Conservation (phyloP, 192 early-diverging fungal genomes). For the Dimargaris cristalligena region DNA sequence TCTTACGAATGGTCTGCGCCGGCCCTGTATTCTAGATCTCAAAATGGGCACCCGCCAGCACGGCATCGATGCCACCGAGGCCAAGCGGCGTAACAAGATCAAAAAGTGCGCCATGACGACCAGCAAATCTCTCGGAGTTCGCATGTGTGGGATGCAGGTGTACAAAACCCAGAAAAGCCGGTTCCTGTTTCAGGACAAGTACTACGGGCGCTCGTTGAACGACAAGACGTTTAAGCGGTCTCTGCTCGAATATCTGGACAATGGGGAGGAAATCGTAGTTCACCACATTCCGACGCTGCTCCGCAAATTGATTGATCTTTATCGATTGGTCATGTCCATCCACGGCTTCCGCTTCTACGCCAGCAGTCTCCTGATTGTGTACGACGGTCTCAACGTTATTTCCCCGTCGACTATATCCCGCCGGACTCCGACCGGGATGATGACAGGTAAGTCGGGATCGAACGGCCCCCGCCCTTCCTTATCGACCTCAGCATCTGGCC, state of each 20-base stretch:
- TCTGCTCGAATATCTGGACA: constrained; percentile 69
- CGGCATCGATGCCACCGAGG: constrained; percentile 67
- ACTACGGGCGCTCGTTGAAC: constrained; percentile 78
- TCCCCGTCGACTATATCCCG: too few relatives aligned
- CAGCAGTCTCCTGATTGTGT: constrained; percentile 74
- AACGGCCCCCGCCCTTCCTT: too few relatives aligned
- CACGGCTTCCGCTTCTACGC: constrained; percentile 82
- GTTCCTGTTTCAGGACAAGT: constrained; percentile 87
- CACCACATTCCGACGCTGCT: constrained; percentile 71
- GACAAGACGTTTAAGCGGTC: constrained; percentile 58
- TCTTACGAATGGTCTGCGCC: constrained; percentile 71
- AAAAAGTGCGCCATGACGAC: constrained; percentile 86
- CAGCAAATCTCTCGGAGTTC: constrained; percentile 76
- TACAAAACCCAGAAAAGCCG: constrained; percentile 56
- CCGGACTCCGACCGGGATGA: too few relatives aligned
- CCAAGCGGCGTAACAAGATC: constrained; percentile 76
- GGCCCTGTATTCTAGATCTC: constrained; percentile 90
- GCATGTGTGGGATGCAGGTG: constrained; percentile 97
- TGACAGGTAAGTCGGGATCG: too few relatives aligned
- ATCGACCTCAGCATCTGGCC: too few relatives aligned
- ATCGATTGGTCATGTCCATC: constrained; percentile 56
- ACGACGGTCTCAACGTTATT: too few relatives aligned
- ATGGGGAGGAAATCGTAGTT: constrained; percentile 54
- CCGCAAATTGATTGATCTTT: constrained; percentile 51
- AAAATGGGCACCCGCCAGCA: constrained; percentile 99